Evolutionary conservation across 1,284 basidiomycete species (phyloP), one percentile per base, ranked within the genome.

Genomic region (Papiliotrema terrestris): DNA sequence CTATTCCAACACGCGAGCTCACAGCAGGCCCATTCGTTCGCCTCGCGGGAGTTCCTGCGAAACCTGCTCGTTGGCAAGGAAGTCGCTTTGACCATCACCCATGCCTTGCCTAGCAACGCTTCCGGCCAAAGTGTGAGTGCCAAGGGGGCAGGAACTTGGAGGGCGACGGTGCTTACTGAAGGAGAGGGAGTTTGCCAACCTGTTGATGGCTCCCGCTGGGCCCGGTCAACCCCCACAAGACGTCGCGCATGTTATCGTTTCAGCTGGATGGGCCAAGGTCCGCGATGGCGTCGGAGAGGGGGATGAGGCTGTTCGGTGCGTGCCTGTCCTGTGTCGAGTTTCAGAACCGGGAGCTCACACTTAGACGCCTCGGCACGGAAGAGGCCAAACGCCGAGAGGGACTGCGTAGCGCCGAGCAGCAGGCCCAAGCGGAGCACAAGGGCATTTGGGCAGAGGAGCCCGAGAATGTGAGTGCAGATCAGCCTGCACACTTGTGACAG

Each of bases 1-100:
- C 15, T 9, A n/a, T n/a, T n/a, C 14, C 29, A 29, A 20, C 19
- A 22, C 23, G 22, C 45, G 22, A 22, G 20, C 17, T 14, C 23
- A 39, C 36, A 20, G 15, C 62, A 93, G 88, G 85, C 87, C 9
- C 92, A 88, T 83, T 90, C 93, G 4, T 97, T 89, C 71, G 89
- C 94, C 70, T 86, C 92, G 42, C 87, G 95, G 67, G 95, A 98
- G 78, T 96, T 87, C 76, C 81, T 98, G 38, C 87, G 94, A 48
- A 79, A 84, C 38, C 78, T 92, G 51, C 81, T 86, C 19, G 91
- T 98, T 51, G 94, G 93, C 61, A 94, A 95, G 71, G 86, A 94
- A 76, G 83, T 78, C 25, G 72, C 72, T 20, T 73, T 75, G 57
- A 70, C 53, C 48, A 68, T 78, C 53, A 71, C 71, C 2, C 75